phyloP scores from a whole-genome alignment of 352 stramenopile genomes.

The Globisporangium acanthophoron region DNA sequence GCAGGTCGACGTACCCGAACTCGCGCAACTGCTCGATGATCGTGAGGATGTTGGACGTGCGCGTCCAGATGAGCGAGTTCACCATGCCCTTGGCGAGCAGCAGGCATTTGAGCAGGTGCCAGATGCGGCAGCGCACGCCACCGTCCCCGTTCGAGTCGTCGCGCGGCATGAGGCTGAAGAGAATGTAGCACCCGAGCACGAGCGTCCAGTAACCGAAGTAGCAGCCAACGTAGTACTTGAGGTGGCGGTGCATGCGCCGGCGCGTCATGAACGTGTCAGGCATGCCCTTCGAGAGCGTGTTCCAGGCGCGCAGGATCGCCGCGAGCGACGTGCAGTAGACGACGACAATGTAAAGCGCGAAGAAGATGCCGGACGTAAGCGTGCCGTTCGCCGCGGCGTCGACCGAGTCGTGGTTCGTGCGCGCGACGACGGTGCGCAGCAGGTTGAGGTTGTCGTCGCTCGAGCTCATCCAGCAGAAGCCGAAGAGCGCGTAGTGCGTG shows the following conservation, averaged over 20 bases:
- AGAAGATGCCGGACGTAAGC: slow-evolving; percentile 68
- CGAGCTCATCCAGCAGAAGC: slow-evolving; percentile 74
- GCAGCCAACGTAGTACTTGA: slow-evolving; percentile 87
- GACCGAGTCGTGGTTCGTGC: neutral
- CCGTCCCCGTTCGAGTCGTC: slow-evolving; percentile 10
- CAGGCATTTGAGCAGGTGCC: slow-evolving; percentile 66
- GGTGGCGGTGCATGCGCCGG: slow-evolving; percentile 68
- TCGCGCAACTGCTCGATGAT: slow-evolving; percentile 67
- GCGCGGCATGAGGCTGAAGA: slow-evolving; percentile 59
- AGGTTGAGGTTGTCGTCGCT: slow-evolving; percentile 36
- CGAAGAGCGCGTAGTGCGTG: slow-evolving; percentile 68
- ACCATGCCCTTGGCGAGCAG: slow-evolving; percentile 77
- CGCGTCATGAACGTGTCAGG: slow-evolving; percentile 71
- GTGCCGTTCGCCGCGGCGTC: slow-evolving; percentile 26
- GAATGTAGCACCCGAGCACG: slow-evolving; percentile 58
- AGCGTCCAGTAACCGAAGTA: slow-evolving; percentile 85
- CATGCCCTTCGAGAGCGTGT: slow-evolving; percentile 72
- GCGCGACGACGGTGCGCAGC: neutral
- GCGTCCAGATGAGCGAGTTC: slow-evolving; percentile 76
- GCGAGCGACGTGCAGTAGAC: slow-evolving; percentile 78
- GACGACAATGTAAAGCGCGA: slow-evolving; percentile 75
- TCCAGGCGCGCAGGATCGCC: slow-evolving; percentile 71
- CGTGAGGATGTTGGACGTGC: slow-evolving; percentile 75
- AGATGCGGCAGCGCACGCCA: slow-evolving; percentile 54
- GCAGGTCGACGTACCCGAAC: slow-evolving; percentile 53